Evolutionary conservation across 106 monocot species (phyloP).

Genomic region (Acorus gramineus): DNA sequence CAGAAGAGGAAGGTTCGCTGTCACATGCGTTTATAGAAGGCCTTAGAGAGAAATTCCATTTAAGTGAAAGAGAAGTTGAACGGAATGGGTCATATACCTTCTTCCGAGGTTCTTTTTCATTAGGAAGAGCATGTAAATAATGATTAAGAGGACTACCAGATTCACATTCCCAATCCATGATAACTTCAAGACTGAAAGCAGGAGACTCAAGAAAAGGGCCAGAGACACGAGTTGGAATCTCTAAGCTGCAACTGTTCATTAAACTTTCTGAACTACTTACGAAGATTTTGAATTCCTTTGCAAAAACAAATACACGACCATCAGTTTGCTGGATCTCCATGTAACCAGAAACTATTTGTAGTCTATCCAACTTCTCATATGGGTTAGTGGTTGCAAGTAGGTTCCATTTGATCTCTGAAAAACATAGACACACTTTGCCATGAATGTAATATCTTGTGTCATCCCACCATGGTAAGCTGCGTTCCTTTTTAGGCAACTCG

Average conservation of each 20-base stretch:
- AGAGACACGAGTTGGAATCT: conserved; percentile 30
- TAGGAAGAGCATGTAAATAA: conserved; percentile 83
- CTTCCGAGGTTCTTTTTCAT: conserved; percentile 58
- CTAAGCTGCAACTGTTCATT: conserved; percentile 54
- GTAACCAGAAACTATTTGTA: conserved; percentile 60
- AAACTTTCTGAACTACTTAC: conserved; percentile 68
- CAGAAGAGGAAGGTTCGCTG: conserved; percentile 7
- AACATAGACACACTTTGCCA: conserved; percentile 57
- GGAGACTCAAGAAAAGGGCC: conserved; percentile 62
- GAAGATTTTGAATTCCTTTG: conserved; percentile 63
- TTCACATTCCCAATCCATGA: conserved; percentile 90
- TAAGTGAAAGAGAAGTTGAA: conserved; percentile 83
- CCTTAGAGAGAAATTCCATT: conserved; percentile 70
- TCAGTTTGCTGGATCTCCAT: conserved; percentile 84
- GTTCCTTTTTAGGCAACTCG: conserved; percentile 70
- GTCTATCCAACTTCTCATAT: conserved; percentile 71
- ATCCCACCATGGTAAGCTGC: conserved; percentile 99
- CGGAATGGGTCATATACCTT: conserved; percentile 91
- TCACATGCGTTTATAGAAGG: conserved; percentile 25
- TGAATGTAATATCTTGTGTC: conserved; percentile 95
- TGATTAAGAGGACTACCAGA: conserved; percentile 87
- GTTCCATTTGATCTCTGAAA: conserved; percentile 66
- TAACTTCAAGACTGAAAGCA: conserved; percentile 67
- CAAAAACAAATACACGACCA: conserved; percentile 62
- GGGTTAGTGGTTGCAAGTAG: conserved; percentile 76